A percentile compares a stretch with the other conserved stretches of the same genome.
These are phyloP conservation scores for Seiridium cupressi DNA, from an alignment of 2,329 filamentous ascomycete species.

Conservation along the genomic window DNA sequence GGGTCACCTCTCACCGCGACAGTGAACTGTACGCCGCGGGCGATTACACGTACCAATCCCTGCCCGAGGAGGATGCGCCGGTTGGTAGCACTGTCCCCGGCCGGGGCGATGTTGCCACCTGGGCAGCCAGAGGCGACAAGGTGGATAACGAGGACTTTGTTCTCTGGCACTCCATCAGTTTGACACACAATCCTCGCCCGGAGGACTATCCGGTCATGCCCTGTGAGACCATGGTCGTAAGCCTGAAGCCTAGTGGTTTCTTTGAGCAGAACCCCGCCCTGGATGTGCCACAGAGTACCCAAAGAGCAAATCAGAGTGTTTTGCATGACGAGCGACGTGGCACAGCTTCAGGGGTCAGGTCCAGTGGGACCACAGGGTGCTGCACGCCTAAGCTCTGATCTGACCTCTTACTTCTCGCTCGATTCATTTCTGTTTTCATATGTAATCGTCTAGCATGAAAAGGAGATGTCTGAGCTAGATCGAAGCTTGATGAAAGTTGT, in stretches of 20 bases:
- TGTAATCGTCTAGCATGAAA: too few species aligned
- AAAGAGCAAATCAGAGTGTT: constrained; percentile 10
- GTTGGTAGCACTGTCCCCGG: neutral
- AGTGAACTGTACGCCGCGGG: constrained; percentile 50
- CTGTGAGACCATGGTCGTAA: constrained; percentile 49
- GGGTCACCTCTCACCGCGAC: constrained; percentile 49
- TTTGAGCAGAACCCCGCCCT: constrained; percentile 45
- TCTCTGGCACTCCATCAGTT: constrained; percentile 47
- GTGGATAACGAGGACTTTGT: constrained; percentile 47
- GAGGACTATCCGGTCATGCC: constrained; percentile 54
- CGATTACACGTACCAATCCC: constrained; percentile 50
- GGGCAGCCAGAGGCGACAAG: constrained; percentile 33
- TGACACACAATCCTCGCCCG: constrained; percentile 46
- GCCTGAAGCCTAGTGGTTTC: constrained; percentile 45
- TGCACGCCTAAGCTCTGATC: neutral
- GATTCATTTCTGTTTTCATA: too few species aligned
- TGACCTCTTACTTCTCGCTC: too few species aligned
- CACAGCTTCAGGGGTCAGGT: neutral
- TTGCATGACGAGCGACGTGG: neutral
- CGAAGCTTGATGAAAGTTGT: too few species aligned
- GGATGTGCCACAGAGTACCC: constrained; percentile 33
- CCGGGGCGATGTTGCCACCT: neutral
- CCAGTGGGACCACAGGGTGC: neutral
- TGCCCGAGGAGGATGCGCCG: constrained; percentile 30
- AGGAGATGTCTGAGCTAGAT: too few species aligned